Conservation (phyloP, 192 early-diverging fungal species). For the Coemansia sp. region DNA sequence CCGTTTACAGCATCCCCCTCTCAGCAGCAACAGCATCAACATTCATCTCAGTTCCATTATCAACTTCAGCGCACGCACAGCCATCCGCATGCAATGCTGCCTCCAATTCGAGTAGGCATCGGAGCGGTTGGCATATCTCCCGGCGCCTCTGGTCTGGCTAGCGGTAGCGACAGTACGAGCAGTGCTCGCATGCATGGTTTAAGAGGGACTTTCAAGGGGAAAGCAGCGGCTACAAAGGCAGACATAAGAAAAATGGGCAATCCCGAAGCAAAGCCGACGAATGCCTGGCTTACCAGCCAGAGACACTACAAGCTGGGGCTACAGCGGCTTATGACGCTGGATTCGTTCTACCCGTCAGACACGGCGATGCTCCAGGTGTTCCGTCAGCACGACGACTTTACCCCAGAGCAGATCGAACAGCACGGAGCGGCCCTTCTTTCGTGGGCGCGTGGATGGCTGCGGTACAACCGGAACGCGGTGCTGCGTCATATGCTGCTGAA, state of each 20-base stretch:
- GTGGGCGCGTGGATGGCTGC: constrained; percentile 54
- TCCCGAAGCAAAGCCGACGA: constrained; percentile 35
- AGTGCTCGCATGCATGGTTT: background rate
- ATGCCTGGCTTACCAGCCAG: constrained; percentile 30
- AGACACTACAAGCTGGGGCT: constrained; percentile 43
- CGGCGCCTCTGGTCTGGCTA: too few relatives aligned
- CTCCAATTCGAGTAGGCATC: constrained; percentile 23
- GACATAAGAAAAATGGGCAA: constrained; percentile 10
- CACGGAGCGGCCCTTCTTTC: constrained; percentile 34
- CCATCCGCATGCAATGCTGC: constrained; percentile 17
- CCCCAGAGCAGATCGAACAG: constrained; percentile 37
- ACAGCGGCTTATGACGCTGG: constrained; percentile 44
- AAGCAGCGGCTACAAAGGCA: background rate
- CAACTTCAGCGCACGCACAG: constrained; percentile 18
- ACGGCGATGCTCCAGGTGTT: constrained; percentile 48
- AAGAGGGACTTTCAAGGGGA: background rate
- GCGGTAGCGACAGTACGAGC: background rate
- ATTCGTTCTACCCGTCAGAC: constrained; percentile 53
- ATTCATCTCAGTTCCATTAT: constrained; percentile 8
- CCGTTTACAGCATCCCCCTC: background rate
- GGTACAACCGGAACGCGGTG: constrained; percentile 51
- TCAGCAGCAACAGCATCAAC: constrained; percentile 1
- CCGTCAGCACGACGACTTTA: constrained; percentile 34
- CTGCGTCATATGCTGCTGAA: constrained; percentile 39
- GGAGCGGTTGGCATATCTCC: background rate